phyloP scores from a whole-genome alignment of 2,329 filamentous ascomycete genomes.

The Penicillium sp. region DNA sequence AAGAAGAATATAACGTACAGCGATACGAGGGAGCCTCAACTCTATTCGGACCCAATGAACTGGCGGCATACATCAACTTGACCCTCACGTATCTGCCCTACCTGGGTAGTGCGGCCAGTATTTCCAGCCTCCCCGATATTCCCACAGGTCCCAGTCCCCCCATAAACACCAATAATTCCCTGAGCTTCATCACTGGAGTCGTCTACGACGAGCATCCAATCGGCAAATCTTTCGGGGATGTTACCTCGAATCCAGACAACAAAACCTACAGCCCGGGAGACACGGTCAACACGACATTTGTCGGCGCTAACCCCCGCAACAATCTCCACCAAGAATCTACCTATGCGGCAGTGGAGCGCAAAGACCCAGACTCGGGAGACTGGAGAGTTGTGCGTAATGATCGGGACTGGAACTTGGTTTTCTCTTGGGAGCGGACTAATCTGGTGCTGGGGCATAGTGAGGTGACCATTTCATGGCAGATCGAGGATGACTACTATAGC shows the following conservation, averaged over 20 bases:
- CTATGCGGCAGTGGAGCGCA: constrained; percentile 74
- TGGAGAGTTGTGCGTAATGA: constrained; percentile 76
- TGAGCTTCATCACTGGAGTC: constrained; percentile 80
- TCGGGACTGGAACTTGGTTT: constrained; percentile 81
- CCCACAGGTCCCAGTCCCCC: constrained; percentile 68
- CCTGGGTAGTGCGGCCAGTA: constrained; percentile 55
- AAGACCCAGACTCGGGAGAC: constrained; percentile 44
- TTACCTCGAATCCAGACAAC: constrained; percentile 57
- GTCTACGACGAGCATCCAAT: constrained; percentile 71
- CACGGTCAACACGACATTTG: constrained; percentile 69
- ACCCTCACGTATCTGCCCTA: constrained; percentile 74
- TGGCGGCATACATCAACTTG: constrained; percentile 86
- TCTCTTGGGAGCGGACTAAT: constrained; percentile 75
- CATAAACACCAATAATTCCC: constrained; percentile 74
- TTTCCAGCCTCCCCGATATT: constrained; percentile 46
- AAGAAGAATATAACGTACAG: constrained; percentile 81
- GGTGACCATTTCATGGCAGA: constrained; percentile 80
- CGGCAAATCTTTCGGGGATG: constrained; percentile 71
- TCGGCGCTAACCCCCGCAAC: constrained; percentile 88
- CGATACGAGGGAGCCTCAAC: constrained; percentile 96
- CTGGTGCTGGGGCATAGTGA: constrained; percentile 74
- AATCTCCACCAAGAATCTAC: constrained; percentile 79
- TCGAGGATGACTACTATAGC: constrained; percentile 59
- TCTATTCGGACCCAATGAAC: constrained; percentile 79
- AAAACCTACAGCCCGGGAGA: constrained; percentile 64